Evolutionary conservation across 2,329 filamentous ascomycete species (phyloP).

Genomic region (Xylogone sp.): DNA sequence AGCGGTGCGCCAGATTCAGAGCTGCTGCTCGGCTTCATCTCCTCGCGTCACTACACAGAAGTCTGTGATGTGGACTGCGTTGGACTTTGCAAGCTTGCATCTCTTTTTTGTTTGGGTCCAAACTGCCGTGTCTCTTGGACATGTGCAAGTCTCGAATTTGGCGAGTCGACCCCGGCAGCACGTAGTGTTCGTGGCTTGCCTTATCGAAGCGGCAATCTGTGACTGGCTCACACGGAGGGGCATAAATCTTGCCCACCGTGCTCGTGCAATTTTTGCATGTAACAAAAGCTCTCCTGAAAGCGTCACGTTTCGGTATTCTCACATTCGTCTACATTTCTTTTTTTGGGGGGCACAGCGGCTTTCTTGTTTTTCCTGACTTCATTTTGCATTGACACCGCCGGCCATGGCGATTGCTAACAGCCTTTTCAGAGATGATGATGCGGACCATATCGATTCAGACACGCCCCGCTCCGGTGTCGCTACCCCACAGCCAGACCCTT

Average conservation of each 20-base stretch:
- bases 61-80: too few species aligned
- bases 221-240: neutral
- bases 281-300: neutral
- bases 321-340: neutral
- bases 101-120: slow-evolving; percentile 68
- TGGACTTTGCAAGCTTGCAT: slow-evolving; percentile 69
- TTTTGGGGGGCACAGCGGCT: neutral
- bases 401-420: slow-evolving; percentile 23
- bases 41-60: too few species aligned
- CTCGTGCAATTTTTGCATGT: neutral
- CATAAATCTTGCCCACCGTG: neutral
- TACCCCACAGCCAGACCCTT: slow-evolving; percentile 88
- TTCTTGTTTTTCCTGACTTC: neutral
- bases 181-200: slow-evolving; percentile 13
- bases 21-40: too few species aligned
- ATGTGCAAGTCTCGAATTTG: neutral
- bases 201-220: slow-evolving; percentile 24
- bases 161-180: neutral
- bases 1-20: too few species aligned
- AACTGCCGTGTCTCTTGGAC: slow-evolving; percentile 15
- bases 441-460: slow-evolving; percentile 76
- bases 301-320: neutral
- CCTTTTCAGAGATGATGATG: slow-evolving; percentile 57
- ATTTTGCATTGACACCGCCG: slow-evolving; percentile 2
- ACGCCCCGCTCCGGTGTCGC: slow-evolving; percentile 88